These are phyloP conservation scores for Fusarium siculi DNA, from an alignment of 2,329 filamentous ascomycete species.

Conservation along the genomic window DNA sequence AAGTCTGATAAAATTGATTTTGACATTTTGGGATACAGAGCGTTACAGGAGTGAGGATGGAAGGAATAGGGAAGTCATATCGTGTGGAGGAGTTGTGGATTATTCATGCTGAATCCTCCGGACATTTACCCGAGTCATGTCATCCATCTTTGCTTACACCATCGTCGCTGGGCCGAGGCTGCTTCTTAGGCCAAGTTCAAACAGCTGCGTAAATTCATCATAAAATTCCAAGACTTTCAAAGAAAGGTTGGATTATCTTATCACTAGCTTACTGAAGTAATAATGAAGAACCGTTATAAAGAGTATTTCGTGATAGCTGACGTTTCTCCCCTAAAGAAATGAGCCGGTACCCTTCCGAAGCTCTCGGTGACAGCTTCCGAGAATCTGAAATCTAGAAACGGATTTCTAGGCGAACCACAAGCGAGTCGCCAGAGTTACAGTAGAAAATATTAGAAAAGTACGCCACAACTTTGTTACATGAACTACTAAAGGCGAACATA, in stretches of 20 bases:
- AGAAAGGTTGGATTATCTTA: no score
- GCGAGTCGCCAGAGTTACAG: no score
- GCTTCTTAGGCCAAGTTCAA: not conserved
- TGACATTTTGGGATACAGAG: not conserved
- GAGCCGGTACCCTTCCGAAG: not conserved
- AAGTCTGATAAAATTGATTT: not conserved
- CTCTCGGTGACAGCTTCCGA: not conserved
- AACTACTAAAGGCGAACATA: no score
- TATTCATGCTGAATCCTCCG: not conserved
- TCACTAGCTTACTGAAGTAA: no score
- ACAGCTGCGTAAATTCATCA: not conserved
- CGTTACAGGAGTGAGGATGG: fast-evolving
- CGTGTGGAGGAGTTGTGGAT: no score
- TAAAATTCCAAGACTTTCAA: no score
- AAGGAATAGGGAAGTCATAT: not conserved
- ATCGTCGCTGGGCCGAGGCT: not conserved
- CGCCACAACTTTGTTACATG: no score
- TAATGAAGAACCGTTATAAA: fast-evolving
- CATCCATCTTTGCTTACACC: not conserved
- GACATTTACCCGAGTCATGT: not conserved
- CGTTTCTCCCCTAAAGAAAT: fast-evolving
- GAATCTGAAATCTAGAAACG: fast-evolving
- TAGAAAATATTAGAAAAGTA: fast-evolving
- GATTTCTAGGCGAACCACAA: fast-evolving
- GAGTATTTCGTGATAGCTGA: fast-evolving